Evolutionary conservation across 2,329 filamentous ascomycete genomes (phyloP), one percentile per base, ranked within the genome.

Genomic region (Gremmenia infestans): DNA sequence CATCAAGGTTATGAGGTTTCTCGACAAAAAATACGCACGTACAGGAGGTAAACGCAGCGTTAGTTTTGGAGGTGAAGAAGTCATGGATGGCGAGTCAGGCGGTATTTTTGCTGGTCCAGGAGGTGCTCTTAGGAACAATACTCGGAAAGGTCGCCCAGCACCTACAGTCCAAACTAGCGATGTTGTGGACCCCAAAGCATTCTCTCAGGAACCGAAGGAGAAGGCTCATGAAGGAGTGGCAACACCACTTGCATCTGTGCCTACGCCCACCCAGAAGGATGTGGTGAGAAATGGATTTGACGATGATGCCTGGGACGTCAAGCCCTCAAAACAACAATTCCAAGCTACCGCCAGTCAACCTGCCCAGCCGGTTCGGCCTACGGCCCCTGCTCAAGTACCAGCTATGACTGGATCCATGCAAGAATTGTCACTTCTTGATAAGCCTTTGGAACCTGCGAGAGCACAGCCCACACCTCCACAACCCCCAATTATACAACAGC

Each of bases 271-370:
- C 4, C 70, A 74, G 39, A 75, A 79, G 39, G 78, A 81, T 57
- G 75, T 76, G 50, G 72, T 72, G 37, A 67, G 73, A 43, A 76
- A 78, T 57, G 90, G 90, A 2, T 97, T 97, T 67, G 94, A 99
- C 51, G 94, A 97, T 68, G 91, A 97, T 75, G 94, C 94, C 8
- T 99, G 94, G 94, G 90, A 95, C 67, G 87, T 96, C 50, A 97
- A 97, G 74, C 89, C 91, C 17, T 82, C 87, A 14, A 87, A 85
- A 68, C 81, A 85, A 50, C 61, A 67, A 62, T 60, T 72, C 50
- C 55, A 71, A 62, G 62, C 74, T 63, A 58, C 72, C 39, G 45
- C 61, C 71, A 56, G 59, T 42, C 52, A 73, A 36, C 64, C 74
- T 47, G 68, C 77, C 48, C 68, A 73, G 35, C 64, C 78, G 22